Evolutionary conservation across 441 rosid species (phyloP), one percentile per base, ranked within the genome.

Genomic region (Populus tomentosa): DNA sequence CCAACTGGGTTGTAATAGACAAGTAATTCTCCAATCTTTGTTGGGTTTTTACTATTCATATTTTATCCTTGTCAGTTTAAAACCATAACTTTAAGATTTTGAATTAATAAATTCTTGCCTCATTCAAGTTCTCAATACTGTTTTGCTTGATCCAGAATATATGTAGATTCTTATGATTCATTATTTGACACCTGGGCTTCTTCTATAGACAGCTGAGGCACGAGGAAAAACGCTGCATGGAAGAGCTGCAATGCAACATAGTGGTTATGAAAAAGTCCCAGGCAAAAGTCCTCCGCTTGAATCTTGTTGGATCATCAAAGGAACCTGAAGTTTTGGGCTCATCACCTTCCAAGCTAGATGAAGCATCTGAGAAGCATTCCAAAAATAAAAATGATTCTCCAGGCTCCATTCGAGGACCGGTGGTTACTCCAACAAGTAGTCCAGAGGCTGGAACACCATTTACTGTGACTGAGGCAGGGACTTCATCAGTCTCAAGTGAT

Each of bases 401-500:
- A 50, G 88, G 78, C 82, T 87, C 93, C 77, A 86, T 87, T 28
- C 80, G 89, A 78, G 98, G 95, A 69, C 95, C 94, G 2, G 89
- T 85, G 79, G 98, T 92, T 59, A 93, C 98, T 81, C 97, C 99
- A 70, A 89, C 91, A 6, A 93, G 97, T 75, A 94, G 98, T 88
- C 99, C 99, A 14, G 98, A 94, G 86, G 88, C 87, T 6, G 96
- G 98, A 82, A 93, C 99, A 69, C 92, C 98, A 21, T 87, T 90
- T 67, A 90, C 98, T 75, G 83, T 88, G 53, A 96, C 98, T 46
- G 99, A 97, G 84, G 91, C 90, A 1, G 98, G 92, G 66, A 93
- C 98, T 70, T 94, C 98, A 33, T 97, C 99, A 32, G 93, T 93
- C 42, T 94, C 99, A 18, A 97, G 99, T 82, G 99, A 97, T 84